Evolutionary conservation across 75 land plant genomes (phyloP), one percentile per base, ranked within the genome.

Genomic region (Larix kaempferi): DNA sequence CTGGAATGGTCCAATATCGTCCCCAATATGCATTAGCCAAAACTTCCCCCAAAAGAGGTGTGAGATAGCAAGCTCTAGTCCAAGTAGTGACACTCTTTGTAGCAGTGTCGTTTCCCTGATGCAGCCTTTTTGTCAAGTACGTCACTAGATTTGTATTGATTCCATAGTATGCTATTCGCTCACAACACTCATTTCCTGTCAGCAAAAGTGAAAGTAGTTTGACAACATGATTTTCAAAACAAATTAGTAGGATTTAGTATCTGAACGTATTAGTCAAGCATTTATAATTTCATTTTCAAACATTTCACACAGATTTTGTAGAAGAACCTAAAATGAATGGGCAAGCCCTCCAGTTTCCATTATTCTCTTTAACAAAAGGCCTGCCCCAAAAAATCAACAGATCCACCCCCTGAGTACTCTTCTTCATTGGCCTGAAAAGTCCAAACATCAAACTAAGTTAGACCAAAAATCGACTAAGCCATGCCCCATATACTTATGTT

Each of bases 11-110:
- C 95, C 90, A 88, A 76, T 91, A 97, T 80, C 95, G 87, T 74
- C 99, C 99, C 87, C 91, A 89, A 67, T 87, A 94, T 56, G 99
- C 87, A 86, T 97, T 98, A 14, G 98, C 95, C 73, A 97, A 59
- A 77, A 97, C 76, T 17, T 98, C 99, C 41, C 98, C 99, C 61
- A 94, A 77, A 44, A 97, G 92, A n/a, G 99, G 93, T 3, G 90
- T 89, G 57, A 97, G 81, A 74, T 91, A 92, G 78, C 98, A 95
- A 22, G 92, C 87, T 39, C 99, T 95, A 61, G 80, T 66, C 99
- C 98, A 97, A 29, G 92, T 97, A 69, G 87, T 92, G 23, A 92
- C 98, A 79, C 83, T 94, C 71, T 82, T 91, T 16, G 98, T 92
- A 33, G 99, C 99, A 63, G 88, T 78, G 33, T 85, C 90, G 82